Conservation (phyloP, 106 monocot genomes). For the Apostasia shenzhenica region DNA sequence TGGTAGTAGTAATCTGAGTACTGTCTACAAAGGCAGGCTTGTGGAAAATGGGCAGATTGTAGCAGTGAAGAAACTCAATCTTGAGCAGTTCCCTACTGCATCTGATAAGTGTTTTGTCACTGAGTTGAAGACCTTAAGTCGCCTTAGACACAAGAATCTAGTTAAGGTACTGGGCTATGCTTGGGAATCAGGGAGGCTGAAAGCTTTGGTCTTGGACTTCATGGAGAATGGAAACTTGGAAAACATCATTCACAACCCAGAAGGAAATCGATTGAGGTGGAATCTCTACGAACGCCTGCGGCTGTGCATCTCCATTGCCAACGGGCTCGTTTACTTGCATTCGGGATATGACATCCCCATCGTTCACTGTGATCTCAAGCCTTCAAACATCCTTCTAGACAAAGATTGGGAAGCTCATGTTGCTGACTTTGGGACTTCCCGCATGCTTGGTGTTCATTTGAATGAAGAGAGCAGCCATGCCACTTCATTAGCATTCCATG, state of each 20-base stretch:
- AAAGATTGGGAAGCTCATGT: slow-evolving; percentile 73
- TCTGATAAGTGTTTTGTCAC: slow-evolving; percentile 69
- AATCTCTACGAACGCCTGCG: slow-evolving; percentile 51
- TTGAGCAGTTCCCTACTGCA: slow-evolving; percentile 54
- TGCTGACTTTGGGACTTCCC: slow-evolving; percentile 70
- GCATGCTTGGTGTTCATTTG: slow-evolving; percentile 60
- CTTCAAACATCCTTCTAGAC: slow-evolving; percentile 80
- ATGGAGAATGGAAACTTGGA: slow-evolving; percentile 87
- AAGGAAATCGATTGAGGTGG: slow-evolving; percentile 33
- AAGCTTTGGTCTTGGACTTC: slow-evolving; percentile 56
- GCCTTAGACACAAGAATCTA: slow-evolving; percentile 67
- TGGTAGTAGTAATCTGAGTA: slow-evolving; percentile 74
- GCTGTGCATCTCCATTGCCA: slow-evolving; percentile 46
- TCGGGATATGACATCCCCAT: slow-evolving; percentile 67
- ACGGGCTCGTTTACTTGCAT: slow-evolving; percentile 74
- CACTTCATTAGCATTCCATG: slow-evolving; percentile 62
- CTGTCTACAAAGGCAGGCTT: slow-evolving; percentile 62
- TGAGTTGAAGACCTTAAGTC: slow-evolving; percentile 53
- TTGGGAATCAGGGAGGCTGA: slow-evolving; percentile 53
- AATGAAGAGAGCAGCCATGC: slow-evolving; percentile 18
- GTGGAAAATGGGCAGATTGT: slow-evolving; percentile 28
- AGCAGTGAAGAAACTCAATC: slow-evolving; percentile 70
- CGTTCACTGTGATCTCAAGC: slow-evolving; percentile 88
- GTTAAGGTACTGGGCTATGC: slow-evolving; percentile 74
- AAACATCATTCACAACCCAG: slow-evolving; percentile 32